phyloP scores from a whole-genome alignment of 2,329 filamentous ascomycete genomes.

The Aspergillus bombycis region DNA sequence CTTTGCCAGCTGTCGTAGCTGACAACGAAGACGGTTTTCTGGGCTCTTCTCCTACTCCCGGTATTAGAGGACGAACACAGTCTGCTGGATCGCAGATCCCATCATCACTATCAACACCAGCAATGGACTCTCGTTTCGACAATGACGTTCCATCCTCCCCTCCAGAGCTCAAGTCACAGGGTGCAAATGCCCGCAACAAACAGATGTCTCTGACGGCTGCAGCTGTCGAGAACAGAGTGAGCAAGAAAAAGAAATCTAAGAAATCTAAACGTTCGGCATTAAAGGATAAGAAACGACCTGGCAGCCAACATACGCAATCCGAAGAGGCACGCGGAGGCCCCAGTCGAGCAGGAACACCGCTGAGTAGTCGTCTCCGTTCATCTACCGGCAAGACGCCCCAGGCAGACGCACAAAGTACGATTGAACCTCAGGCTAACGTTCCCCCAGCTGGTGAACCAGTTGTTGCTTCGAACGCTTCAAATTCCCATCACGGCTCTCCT shows the following conservation, averaged over 20 bases:
- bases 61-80: conserved; percentile 38
- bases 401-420: conserved; percentile 3
- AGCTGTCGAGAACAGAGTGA: conserved; percentile 13
- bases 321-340: not conserved
- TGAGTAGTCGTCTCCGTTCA: conserved; percentile 30
- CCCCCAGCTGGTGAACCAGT: conserved; percentile 8
- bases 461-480: not conserved
- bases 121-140: conserved; percentile 22
- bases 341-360: conserved; percentile 9
- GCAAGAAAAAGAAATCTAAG: conserved; percentile 18
- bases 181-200: conserved; percentile 25
- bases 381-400: conserved; percentile 22
- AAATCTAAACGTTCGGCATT: conserved; percentile 16
- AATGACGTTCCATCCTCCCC: conserved; percentile 42
- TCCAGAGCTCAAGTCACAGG: conserved; percentile 31
- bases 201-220: not conserved
- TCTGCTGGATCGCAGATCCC: conserved; percentile 32
- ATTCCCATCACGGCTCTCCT: not conserved
- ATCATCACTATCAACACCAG: conserved; percentile 38
- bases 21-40: conserved; percentile 51
- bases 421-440: conserved; percentile 2
- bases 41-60: conserved; percentile 57
- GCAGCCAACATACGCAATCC: not conserved
- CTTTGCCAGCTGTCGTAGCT: conserved; percentile 38
- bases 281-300: conserved; percentile 8